Evolutionary conservation across 2,329 filamentous ascomycete species (phyloP), one percentile per base, ranked within the genome.

Genomic region (Nemania sp.): DNA sequence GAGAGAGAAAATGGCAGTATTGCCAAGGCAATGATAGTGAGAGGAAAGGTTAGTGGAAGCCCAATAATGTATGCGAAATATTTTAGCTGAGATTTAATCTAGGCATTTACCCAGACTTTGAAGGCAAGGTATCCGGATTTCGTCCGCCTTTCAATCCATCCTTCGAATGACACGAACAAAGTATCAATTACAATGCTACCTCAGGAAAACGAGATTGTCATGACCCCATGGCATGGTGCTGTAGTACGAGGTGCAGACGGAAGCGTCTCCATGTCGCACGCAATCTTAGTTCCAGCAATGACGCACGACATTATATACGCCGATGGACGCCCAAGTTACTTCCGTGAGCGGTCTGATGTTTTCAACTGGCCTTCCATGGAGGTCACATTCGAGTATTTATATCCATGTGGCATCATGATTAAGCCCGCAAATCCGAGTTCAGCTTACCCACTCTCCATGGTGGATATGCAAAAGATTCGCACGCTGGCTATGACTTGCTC

Each of bases 401-500:
- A 87, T 60, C 85, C 84, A 2, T 77, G 77, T 5, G 83, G 83
- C 0, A 67, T 83, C 43, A 67, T 80, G 1, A 77, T 85, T 10
- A 77, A 75, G 10, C 83, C 83, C 0, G 74, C 75, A 5, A 72
- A 73, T 0, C 77, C 77, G 10, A 47, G 70, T 0, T 75, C 73
- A 7, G 70, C 73, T 1, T 72, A 82, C 57, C 79, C 78, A 0
- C 78, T 86, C 13, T 74, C 77, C 2, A 79, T 82, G 13, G 72
- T 86, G 15, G 79, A 85, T 64, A 80, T 82, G n/a, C 47, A 74
- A 0, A 85, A 84, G 70, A 77, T 85, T 1, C 79, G 83, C 0
- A 68, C 73, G 0, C 73, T 88, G 0, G 79, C 86, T 0, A 81
- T 85, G 59, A 76, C 78, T 27, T 84, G 84, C 72, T 88, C 86